Evolutionary conservation across 2,329 filamentous ascomycete genomes (phyloP), one percentile per base, ranked within the genome.

Genomic region (Colletotrichum tropicale): DNA sequence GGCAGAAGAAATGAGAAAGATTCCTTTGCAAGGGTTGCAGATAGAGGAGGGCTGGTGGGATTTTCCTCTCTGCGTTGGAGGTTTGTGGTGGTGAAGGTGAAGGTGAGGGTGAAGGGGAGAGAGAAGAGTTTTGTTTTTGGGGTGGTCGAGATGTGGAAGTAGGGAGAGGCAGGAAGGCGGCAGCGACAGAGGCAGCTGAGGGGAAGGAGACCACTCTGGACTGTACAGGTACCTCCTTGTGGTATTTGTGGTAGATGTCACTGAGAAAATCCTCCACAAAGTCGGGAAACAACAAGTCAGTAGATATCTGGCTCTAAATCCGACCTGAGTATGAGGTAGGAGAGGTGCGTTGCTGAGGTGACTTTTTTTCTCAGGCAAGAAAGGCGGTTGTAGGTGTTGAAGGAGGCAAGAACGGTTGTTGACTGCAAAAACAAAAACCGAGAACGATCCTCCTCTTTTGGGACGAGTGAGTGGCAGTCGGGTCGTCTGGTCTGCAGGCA

Each of bases 1-100:
- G 70, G 64, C 62, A 65, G 74, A 76, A 48, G 65, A 75, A 48
- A 73, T 76, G 70, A n/a, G 48, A 69, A 73, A 74, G 64, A 76
- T 76, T 73, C 58, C 58, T 65, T 73, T 18, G 74, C 34, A 58
- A 60, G 74, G 52, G 48, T 48, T 61, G 48, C 38, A 58, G 58
- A 74, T 68, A 24, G 61, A 55, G 16, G 43, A 67, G 56, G 26
- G 38, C 34, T 32, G 56, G 18, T 43, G 56, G 48, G 15, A 30
- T 38, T 64, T 76, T 28, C 6, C 32, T 74, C 58, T 65, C 58
- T 70, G 52, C 18, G 60, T 67, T 38, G 66, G 21, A 43, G 48
- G 34, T 58, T 68, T 64, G 72, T 65, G 38, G 61, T 67, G 32
- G 67, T 52, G 58, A 65, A 68, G 61, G 48, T 52, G n/a, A 52